These are phyloP conservation scores for Calonectria crousiana DNA, from an alignment of 2,329 filamentous ascomycete species.

Conservation along the genomic window DNA sequence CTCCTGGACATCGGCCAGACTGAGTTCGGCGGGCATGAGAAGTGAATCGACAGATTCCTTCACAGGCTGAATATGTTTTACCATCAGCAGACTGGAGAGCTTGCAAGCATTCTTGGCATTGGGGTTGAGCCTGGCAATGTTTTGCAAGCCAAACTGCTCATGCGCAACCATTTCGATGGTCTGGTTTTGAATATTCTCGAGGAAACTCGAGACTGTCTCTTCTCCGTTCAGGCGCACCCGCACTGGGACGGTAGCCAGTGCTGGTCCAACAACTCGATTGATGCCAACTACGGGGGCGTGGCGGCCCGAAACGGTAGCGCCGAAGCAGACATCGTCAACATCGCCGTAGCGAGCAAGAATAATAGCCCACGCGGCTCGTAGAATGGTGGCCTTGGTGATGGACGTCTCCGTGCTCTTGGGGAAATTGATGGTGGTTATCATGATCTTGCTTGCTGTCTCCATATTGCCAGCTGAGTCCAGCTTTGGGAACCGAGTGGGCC, in stretches of 20 bases:
- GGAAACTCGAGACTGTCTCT: conserved; percentile 47
- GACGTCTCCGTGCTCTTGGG: not conserved
- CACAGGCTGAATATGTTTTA: conserved; percentile 33
- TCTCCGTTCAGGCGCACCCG: conserved; percentile 28
- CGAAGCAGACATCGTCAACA: conserved; percentile 46
- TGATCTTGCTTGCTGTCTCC: not conserved
- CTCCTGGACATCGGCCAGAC: not conserved
- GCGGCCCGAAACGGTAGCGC: conserved; percentile 40
- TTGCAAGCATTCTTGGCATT: conserved; percentile 30
- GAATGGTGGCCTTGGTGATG: conserved; percentile 15
- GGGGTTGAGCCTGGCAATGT: conserved; percentile 39
- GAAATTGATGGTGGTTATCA: not conserved
- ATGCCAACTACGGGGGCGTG: conserved; percentile 40
- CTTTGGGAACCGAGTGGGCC: not conserved
- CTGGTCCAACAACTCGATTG: conserved; percentile 41
- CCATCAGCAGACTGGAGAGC: conserved; percentile 47
- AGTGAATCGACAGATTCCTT: not conserved
- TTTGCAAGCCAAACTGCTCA: conserved; percentile 48
- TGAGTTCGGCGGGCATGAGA: not conserved
- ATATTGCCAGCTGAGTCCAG: not conserved
- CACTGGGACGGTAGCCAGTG: conserved; percentile 44
- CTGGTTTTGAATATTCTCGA: conserved; percentile 49
- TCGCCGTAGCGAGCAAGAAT: conserved; percentile 12
- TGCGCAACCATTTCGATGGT: conserved; percentile 37
- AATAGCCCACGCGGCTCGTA: conserved; percentile 28